Base-by-base conservation (phyloP, 1,139 yeast genomes). In the Wickerhamiella infanticola region DNA sequence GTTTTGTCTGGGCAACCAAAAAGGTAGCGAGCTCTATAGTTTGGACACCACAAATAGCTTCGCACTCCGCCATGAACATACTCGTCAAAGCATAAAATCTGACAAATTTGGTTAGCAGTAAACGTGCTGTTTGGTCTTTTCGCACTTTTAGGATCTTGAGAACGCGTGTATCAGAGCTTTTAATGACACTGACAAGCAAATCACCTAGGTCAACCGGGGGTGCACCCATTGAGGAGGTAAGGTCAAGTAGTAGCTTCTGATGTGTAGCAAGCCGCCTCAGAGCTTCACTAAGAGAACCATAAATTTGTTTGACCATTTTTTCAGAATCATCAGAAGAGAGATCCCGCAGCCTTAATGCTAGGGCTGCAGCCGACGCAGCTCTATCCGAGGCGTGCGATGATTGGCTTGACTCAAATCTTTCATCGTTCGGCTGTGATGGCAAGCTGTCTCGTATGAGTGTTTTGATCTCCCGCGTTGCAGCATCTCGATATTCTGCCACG, bases 1-100 rank as follows among this genome's bases (percentile, higher is more conserved):
- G 72, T 48, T 71, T 74, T 7, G 81, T 69, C 54, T 84, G 95
- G 43, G 73, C 71, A n/a, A 73, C 74, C 24, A 84, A 63, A 61
- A 80, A 74, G 47, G 79, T 84, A 47, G 80, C 75, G 41, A 88
- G 65, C 13, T 75, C 75, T 2, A 76, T 71, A 13, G 75, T 72
- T 40, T 76, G 73, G 29, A 78, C 79, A 0, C 95, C 96, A 41
- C 85, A 78, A 5, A 88, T 75, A 11, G 79, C 69, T 60, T 90
- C 98, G 61, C 95, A 84, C 58, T 85, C 95, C 44, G 76, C 75
- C 37, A 86, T 67, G 58, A 86, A 88, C 25, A 80, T 70, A 1
- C 79, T 74, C 44, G 79, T 75, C 24, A 83, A 66, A 3, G 81
- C 70, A 61, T 79, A 84, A 44, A 85, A 72, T 48, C 77, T 68